phyloP scores from a whole-genome alignment of 805 yeast species.

The Pichia insulana region DNA sequence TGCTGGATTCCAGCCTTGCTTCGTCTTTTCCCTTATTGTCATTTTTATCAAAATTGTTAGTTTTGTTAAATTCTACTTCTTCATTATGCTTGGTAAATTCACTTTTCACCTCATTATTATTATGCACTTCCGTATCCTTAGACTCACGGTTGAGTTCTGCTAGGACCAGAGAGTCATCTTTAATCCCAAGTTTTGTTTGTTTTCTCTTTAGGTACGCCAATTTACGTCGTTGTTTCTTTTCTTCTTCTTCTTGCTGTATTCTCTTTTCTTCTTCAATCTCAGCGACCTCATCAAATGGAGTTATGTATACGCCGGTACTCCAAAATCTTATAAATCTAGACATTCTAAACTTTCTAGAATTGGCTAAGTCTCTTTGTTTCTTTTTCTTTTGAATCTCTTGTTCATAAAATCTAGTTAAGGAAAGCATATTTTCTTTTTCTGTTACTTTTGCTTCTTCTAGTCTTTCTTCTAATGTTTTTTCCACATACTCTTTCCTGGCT shows the following conservation, averaged over 20 bases:
- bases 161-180: not conserved
- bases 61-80: not conserved
- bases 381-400: conserved; percentile 78
- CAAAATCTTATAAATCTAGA: conserved; percentile 47
- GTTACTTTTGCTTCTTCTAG: conserved; percentile 81
- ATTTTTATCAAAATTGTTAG: conserved; percentile 11
- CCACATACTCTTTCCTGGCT: conserved; percentile 30
- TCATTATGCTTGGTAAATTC: not conserved
- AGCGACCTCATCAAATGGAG: conserved; percentile 57
- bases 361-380: conserved; percentile 62
- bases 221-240: conserved; percentile 32
- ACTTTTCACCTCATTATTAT: conserved; percentile 2
- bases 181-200: conserved; percentile 7
- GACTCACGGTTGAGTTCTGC: conserved; percentile 6
- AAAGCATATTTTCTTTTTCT: conserved; percentile 63
- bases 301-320: conserved; percentile 40
- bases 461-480: conserved; percentile 62
- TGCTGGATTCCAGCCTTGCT: too few species aligned
- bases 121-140: not conserved
- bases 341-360: conserved; percentile 55
- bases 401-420: conserved; percentile 71
- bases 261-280: conserved; percentile 30
- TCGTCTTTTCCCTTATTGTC: conserved; percentile 11
- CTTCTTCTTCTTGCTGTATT: conserved; percentile 28
- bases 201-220: conserved; percentile 12